Percentiles rank a stretch among this genome's conserved stretches.
Evolutionary conservation across 2,329 filamentous ascomycete species (phyloP).

Genomic region (Colletotrichum sp.): DNA sequence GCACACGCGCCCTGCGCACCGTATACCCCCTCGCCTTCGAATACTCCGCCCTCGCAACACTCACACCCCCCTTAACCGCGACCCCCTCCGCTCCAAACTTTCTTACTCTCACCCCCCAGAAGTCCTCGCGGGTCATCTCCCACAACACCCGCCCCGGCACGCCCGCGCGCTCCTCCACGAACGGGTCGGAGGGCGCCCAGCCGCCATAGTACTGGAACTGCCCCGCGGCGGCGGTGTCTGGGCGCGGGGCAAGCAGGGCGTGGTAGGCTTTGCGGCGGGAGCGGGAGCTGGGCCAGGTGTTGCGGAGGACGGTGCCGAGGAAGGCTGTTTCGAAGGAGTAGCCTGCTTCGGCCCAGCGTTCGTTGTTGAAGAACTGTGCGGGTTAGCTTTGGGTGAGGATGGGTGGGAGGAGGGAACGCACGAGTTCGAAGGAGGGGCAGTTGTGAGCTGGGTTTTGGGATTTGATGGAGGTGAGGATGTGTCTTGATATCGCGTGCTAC

Average conservation of each 20-base stretch:
- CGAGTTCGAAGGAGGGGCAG: not conserved
- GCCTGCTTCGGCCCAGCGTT: slow-evolving; percentile 7
- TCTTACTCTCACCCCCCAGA: not conserved
- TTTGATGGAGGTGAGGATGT: not conserved
- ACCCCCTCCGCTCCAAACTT: not conserved
- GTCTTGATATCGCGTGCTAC: not conserved
- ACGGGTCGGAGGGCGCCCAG: not conserved
- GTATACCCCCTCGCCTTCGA: not conserved
- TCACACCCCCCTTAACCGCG: not conserved
- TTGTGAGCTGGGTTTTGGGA: not conserved
- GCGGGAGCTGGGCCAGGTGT: not conserved
- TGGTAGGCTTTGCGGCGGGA: not conserved
- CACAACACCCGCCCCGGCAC: not conserved
- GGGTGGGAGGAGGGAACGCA: not conserved
- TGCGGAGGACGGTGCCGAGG: not conserved
- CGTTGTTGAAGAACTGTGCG: not conserved
- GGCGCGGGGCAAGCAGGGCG: not conserved
- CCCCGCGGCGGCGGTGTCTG: not conserved
- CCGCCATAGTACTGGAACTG: not conserved
- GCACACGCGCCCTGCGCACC: not conserved
- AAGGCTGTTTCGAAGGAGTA: not conserved
- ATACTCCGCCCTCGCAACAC: not conserved
- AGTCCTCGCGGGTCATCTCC: not conserved
- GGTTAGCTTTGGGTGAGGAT: not conserved
- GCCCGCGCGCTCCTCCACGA: not conserved